phyloP scores from a whole-genome alignment of 208 protist genomes.

The Leishmania aethiopica region DNA sequence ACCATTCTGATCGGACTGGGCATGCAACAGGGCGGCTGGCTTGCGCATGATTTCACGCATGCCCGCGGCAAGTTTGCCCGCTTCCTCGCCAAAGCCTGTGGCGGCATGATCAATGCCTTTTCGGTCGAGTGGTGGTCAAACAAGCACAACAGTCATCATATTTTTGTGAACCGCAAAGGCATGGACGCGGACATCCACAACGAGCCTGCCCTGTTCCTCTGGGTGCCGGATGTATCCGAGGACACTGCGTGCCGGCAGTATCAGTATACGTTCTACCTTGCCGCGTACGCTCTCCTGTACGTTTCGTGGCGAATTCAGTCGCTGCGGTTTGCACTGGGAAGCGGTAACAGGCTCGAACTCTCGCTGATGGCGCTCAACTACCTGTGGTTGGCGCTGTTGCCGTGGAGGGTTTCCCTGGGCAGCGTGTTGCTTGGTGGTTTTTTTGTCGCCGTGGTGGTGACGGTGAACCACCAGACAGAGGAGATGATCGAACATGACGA shows the following conservation, averaged over 20 bases:
- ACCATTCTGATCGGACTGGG: constrained; percentile 68
- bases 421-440: constrained; percentile 76
- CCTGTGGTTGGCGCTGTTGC: constrained; percentile 65
- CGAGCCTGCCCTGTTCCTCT: constrained; percentile 74
- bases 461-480: constrained; percentile 81
- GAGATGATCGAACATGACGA: constrained; percentile 78
- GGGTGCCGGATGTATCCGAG: constrained; percentile 55
- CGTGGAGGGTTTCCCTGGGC: constrained; percentile 63
- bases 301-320: constrained; percentile 85
- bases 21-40: constrained; percentile 86
- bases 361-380: constrained; percentile 69
- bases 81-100: constrained; percentile 50
- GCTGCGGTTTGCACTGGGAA: constrained; percentile 58
- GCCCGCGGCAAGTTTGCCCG: constrained; percentile 49
- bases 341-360: constrained; percentile 62
- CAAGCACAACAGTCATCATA: constrained; percentile 88
- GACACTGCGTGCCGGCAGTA: constrained; percentile 62
- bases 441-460: constrained; percentile 77
- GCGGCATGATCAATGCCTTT: constrained; percentile 67
- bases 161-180: constrained; percentile 74
- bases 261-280: constrained; percentile 73
- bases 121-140: constrained; percentile 76
- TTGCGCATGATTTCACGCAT: constrained; percentile 75
- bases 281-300: constrained; percentile 75
- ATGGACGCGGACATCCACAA: constrained; percentile 84